Percentiles rank a stretch among this genome's conserved stretches.
Conservation (phyloP, 73 alveolate species). For the Paramecium primaurelia region DNA sequence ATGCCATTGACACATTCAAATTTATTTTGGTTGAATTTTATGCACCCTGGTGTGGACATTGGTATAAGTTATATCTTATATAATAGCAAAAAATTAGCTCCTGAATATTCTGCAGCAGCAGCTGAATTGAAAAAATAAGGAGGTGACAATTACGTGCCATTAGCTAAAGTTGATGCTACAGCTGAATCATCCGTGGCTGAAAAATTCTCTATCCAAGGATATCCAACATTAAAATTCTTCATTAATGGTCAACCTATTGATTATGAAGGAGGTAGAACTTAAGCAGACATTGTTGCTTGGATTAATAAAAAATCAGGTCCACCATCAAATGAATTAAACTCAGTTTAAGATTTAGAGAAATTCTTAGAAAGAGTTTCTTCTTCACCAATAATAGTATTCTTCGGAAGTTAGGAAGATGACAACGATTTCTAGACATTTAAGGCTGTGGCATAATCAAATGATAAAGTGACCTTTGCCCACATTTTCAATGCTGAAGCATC, state of each 20-base stretch:
- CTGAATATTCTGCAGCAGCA: slow-evolving; percentile 95
- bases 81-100: slow-evolving; percentile 85
- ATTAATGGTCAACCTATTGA: slow-evolving; percentile 65
- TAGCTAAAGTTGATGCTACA: slow-evolving; percentile 96
- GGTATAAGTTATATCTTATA: background rate
- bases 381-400: background rate
- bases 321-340: slow-evolving; percentile 71
- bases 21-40: slow-evolving; percentile 74
- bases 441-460: slow-evolving; percentile 74
- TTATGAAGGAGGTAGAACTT: slow-evolving; percentile 96
- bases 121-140: slow-evolving; percentile 56
- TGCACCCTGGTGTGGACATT: slow-evolving; percentile 94
- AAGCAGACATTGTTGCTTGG: slow-evolving; percentile 89
- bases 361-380: slow-evolving; percentile 50
- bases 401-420: slow-evolving; percentile 64
- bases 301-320: slow-evolving; percentile 90
- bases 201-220: slow-evolving; percentile 86
- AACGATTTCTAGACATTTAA: slow-evolving; percentile 71
- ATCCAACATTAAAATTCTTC: slow-evolving; percentile 93
- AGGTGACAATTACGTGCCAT: slow-evolving; percentile 69
- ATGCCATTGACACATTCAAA: slow-evolving; percentile 66
- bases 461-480: slow-evolving; percentile 78
- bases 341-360: slow-evolving; percentile 66
- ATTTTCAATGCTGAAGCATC: slow-evolving; percentile 65
- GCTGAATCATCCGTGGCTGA: slow-evolving; percentile 79